A percentile compares a stretch with the other conserved stretches of the same genome.
Conservation (phyloP, 345 rosid genomes). For the Corchorus capsularis region DNA sequence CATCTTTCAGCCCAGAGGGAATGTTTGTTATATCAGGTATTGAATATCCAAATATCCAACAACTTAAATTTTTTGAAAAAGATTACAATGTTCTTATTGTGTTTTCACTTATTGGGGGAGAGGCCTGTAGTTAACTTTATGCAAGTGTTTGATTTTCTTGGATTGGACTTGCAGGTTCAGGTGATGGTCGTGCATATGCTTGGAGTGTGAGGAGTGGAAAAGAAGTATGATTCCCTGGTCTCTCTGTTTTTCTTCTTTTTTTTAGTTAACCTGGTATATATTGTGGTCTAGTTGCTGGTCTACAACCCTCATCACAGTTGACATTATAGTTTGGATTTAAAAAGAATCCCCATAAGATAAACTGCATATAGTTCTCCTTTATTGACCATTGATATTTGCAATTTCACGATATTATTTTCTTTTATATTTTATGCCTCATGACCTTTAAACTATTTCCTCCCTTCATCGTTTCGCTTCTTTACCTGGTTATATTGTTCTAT, state of each 20-base stretch:
- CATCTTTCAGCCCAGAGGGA: slow-evolving; percentile 97
- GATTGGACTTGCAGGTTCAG: slow-evolving; percentile 61
- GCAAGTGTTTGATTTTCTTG: slow-evolving; percentile 19
- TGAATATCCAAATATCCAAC: background rate
- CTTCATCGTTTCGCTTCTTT: background rate
- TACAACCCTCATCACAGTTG: background rate
- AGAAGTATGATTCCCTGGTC: slow-evolving; percentile 54
- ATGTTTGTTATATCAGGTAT: slow-evolving; percentile 89
- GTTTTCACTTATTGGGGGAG: background rate
- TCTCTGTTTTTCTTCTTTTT: background rate
- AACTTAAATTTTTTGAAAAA: background rate
- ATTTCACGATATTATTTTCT: background rate
- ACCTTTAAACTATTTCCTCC: background rate
- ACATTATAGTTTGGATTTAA: background rate
- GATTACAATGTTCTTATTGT: slow-evolving; percentile 3
- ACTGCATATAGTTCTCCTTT: background rate
- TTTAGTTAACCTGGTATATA: background rate
- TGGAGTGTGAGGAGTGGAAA: slow-evolving; percentile 89
- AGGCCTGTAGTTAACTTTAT: background rate
- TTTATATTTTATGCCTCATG: background rate
- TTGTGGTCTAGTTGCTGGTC: background rate
- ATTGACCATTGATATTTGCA: slow-evolving; percentile 7
- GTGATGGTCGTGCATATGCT: slow-evolving; percentile 89
- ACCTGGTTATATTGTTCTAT: background rate
- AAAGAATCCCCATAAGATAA: background rate